Conservation (phyloP, 2,329 filamentous ascomycete genomes). For the Periconia sp. region DNA sequence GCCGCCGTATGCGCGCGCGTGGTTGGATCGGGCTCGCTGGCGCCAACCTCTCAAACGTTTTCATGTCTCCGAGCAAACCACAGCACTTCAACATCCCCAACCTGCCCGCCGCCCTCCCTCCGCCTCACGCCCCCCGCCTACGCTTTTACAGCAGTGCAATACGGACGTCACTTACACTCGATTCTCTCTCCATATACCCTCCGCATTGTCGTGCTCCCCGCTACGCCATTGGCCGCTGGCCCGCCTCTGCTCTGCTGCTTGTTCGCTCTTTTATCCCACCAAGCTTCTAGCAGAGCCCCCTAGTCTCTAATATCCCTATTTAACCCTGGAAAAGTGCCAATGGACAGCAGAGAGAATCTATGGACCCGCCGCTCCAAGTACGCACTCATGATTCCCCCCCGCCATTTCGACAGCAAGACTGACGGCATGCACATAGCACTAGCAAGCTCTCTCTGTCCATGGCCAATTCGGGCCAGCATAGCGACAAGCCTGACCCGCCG, state of each 20-base stretch:
- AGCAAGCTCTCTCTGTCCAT: conserved; percentile 92
- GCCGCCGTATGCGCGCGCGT: conserved; percentile 28
- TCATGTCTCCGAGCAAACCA: conserved; percentile 23
- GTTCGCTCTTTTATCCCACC: conserved; percentile 44
- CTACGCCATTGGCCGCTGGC: conserved; percentile 26
- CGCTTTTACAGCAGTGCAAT: too few relatives aligned
- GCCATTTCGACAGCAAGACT: conserved; percentile 20
- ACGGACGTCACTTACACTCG: too few relatives aligned
- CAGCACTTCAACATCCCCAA: conserved; percentile 21
- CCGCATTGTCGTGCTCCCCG: conserved; percentile 9
- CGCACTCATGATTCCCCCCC: conserved; percentile 41
- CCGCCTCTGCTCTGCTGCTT: conserved; percentile 35
- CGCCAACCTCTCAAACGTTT: conserved; percentile 38
- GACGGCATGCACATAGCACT: conserved; percentile 61
- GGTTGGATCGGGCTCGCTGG: conserved; percentile 12
- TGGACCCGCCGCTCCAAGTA: conserved; percentile 88
- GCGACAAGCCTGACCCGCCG: conserved; percentile 59
- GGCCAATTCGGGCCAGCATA: conserved; percentile 61
- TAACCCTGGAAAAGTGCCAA: conserved; percentile 30
- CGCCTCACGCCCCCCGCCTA: too few relatives aligned
- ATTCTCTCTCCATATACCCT: conserved; percentile 11
- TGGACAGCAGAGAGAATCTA: conserved; percentile 56
- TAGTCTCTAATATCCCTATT: conserved; percentile 11
- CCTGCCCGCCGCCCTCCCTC: conserved; percentile 19
- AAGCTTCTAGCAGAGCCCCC: conserved; percentile 32